Evolutionary conservation across 164 flowering plant species (phyloP).

Genomic region (Aristolochia contorta): DNA sequence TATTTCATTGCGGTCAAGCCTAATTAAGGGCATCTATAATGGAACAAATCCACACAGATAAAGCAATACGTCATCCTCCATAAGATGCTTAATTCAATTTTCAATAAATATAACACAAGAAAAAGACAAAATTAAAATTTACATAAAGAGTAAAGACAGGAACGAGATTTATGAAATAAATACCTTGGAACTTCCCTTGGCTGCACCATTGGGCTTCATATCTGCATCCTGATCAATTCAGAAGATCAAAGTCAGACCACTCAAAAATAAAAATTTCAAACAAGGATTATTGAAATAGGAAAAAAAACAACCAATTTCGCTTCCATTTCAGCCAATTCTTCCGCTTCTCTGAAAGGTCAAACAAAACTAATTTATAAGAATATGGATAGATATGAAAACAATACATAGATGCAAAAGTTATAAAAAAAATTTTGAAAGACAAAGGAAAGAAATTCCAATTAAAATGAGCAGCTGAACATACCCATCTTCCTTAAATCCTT

Average conservation of each 20-base stretch:
- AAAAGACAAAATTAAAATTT: no score
- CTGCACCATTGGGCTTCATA: conserved; percentile 32
- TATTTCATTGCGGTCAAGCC: no score
- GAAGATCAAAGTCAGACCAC: background rate
- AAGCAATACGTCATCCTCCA: no score
- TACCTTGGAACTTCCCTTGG: conserved; percentile 54
- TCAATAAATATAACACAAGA: no score
- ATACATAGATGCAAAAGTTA: background rate
- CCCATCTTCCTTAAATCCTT: conserved; percentile 69
- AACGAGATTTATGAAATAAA: no score
- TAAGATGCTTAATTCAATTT: no score
- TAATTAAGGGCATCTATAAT: no score
- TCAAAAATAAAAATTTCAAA: background rate
- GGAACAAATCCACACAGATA: no score
- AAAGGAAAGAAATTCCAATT: background rate
- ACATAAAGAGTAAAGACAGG: no score
- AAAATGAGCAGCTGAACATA: conserved; percentile 14
- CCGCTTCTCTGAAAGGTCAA: conserved; percentile 46
- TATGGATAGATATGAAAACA: background rate
- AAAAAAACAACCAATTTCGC: conserved; percentile 60
- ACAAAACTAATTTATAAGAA: background rate
- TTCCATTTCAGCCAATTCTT: conserved; percentile 92
- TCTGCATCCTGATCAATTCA: conserved; percentile 55
- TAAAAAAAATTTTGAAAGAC: background rate
- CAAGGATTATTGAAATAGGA: background rate